phyloP scores from a whole-genome alignment of 345 rosid species.

The Salix udensis region DNA sequence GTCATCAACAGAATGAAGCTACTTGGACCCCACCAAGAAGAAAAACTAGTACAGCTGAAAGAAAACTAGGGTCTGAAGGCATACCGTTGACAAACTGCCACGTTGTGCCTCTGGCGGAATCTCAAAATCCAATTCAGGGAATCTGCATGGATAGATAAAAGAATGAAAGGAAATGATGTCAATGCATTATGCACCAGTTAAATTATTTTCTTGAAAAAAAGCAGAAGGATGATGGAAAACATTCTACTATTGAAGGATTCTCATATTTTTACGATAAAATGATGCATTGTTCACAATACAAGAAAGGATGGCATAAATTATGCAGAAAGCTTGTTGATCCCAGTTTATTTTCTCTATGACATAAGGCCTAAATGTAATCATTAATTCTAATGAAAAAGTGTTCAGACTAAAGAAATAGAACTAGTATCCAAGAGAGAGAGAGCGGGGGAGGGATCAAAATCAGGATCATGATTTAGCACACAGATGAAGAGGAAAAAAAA shows the following conservation, averaged over 20 bases:
- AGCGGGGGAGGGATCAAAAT: not conserved
- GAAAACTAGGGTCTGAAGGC: conserved; percentile 10
- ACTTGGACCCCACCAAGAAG: not conserved
- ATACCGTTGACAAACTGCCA: conserved; percentile 88
- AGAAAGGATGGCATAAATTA: too few relatives aligned
- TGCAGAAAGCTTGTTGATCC: too few relatives aligned
- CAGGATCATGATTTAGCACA: not conserved
- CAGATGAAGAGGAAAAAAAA: not conserved
- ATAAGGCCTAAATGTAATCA: too few relatives aligned
- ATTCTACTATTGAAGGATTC: not conserved
- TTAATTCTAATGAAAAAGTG: too few relatives aligned
- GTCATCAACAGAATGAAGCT: not conserved
- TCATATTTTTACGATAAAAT: not conserved
- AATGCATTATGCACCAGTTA: too few relatives aligned
- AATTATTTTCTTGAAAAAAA: not conserved
- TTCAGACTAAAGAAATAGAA: too few relatives aligned
- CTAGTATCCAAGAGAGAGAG: too few relatives aligned
- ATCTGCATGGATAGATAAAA: conserved; percentile 43
- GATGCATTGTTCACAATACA: too few relatives aligned
- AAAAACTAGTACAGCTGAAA: not conserved
- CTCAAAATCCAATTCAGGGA: conserved; percentile 91
- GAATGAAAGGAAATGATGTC: not conserved
- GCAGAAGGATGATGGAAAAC: not conserved
- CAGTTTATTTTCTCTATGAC: too few relatives aligned
- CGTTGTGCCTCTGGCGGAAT: conserved; percentile 95